Evolutionary conservation across 2,329 filamentous ascomycete species (phyloP), one percentile per base, ranked within the genome.

Genomic region (Alternaria arbusti): DNA sequence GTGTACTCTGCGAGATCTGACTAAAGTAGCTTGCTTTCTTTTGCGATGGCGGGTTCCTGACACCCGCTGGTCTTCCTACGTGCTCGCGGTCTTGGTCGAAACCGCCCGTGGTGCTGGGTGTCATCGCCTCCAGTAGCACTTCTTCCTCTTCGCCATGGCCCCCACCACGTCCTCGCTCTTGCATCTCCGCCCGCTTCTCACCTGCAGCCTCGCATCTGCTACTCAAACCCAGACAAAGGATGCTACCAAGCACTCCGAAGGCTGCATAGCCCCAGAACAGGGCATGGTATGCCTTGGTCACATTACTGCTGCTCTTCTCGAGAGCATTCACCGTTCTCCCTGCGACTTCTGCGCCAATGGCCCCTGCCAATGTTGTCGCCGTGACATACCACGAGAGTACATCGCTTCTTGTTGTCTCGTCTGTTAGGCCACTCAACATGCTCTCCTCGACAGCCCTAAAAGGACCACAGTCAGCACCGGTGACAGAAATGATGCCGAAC

Each of bases 1-100:
- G 83, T 0, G 89, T 90, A 13, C 85, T 79, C 1, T 79, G 74
- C 0, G 89, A 90, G 55, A 91, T 89, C 64, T 87, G 77, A 36
- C 72, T 72, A 44, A 91, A 78, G 58, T 75, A 77, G 32, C 69
- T 69, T 54, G 69, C 67, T 76, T 82, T 67, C 76, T 79, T 69
- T 11, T 58, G 57, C 11, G 64, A 62, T 15, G 57, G 57, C 8
- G 45, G 32, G 2, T 58, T 28, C 23, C 63, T 54, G 45, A 68
- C 65, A 43, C 78, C 73, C 15, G 69, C 61, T 10, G 28, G 54
- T 50, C 65, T 61, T 15, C 57, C 57, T 43, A 47, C 30, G 7
- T 47, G 59, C 32, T 76, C 71, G 3, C 56, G 63, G 7, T 70
- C 70, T 20, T 74, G 69, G 17, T 77, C 64, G 72, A 82, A 62